Evolutionary conservation across 148 eudicot genomes (phyloP).

Genomic region (Arctostaphylos glauca): DNA sequence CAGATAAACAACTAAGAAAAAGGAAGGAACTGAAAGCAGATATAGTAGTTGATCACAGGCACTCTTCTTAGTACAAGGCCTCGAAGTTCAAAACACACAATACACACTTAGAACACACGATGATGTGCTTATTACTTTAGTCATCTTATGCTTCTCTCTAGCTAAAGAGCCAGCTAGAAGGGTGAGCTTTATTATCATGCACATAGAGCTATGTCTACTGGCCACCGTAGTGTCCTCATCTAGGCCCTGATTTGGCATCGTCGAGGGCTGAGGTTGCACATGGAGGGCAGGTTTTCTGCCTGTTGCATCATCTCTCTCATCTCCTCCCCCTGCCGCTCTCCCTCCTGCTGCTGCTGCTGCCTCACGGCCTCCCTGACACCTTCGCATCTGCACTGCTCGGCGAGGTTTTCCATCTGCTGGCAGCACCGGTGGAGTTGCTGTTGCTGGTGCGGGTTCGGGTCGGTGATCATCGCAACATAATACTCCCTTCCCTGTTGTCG

Average conservation of each 20-base stretch:
- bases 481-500: not conserved
- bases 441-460: slow-evolving; percentile 15
- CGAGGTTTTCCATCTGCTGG: slow-evolving; percentile 24
- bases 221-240: not conserved
- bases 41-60: not conserved
- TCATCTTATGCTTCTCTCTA: not conserved
- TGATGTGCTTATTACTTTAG: not conserved
- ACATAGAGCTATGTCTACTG: not conserved
- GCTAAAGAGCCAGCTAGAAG: not conserved
- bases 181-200: not conserved
- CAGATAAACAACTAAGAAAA: not conserved
- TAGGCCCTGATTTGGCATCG: slow-evolving; percentile 16
- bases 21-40: not conserved
- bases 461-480: not conserved
- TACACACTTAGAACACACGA: slow-evolving; percentile 1
- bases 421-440: slow-evolving; percentile 34
- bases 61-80: not conserved
- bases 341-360: slow-evolving; percentile 16
- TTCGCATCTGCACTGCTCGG: slow-evolving; percentile 31
- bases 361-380: slow-evolving; percentile 20
- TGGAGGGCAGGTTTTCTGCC: slow-evolving; percentile 26
- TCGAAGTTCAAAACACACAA: not conserved
- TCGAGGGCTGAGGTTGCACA: slow-evolving; percentile 19
- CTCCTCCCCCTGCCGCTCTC: slow-evolving; percentile 18
- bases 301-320: slow-evolving; percentile 21